Conservation (phyloP, 2,329 filamentous ascomycete genomes). For the Cladosporium sphaerospermum region DNA sequence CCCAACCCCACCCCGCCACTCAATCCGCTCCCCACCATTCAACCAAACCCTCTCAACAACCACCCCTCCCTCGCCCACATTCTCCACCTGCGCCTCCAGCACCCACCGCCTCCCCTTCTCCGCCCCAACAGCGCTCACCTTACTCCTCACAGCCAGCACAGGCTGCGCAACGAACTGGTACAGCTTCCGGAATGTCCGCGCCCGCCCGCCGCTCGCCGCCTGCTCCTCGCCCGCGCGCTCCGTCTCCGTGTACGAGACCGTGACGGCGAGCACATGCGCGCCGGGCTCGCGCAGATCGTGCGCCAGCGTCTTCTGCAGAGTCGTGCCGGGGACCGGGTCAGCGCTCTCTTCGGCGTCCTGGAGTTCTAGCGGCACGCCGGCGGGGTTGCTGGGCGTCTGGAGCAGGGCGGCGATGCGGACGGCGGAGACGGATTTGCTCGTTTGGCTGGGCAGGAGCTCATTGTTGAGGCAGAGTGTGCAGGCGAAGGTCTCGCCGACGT, state of each 20-base stretch:
- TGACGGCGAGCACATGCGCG: constrained; percentile 86
- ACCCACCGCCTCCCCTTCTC: constrained; percentile 51
- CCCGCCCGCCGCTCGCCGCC: constrained; percentile 52
- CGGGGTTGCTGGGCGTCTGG: constrained; percentile 79
- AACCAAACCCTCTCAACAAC: constrained; percentile 58
- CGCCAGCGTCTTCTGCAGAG: constrained; percentile 72
- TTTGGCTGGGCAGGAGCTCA: constrained; percentile 48
- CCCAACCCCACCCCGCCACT: constrained; percentile 1
- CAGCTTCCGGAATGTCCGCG: constrained; percentile 84
- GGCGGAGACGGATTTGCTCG: constrained; percentile 54
- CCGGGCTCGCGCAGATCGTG: constrained; percentile 93
- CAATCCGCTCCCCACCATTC: constrained; percentile 24
- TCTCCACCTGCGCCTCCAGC: constrained; percentile 91
- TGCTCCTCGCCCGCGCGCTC: constrained; percentile 33
- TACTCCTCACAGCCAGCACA: constrained; percentile 83
- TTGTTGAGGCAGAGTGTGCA: constrained; percentile 97
- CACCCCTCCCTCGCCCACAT: constrained; percentile 78
- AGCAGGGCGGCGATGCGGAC: constrained; percentile 86
- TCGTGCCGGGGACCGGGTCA: constrained; percentile 43
- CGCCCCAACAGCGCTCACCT: constrained; percentile 56
- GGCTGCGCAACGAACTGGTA: constrained; percentile 96
- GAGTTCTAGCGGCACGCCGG: constrained; percentile 53
- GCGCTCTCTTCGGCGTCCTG: constrained; percentile 27
- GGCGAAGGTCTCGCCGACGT: constrained; percentile 90
- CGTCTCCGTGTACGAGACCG: constrained; percentile 88